Conservation (phyloP, 768 basidiomycete genomes). For the Dacryopinax spathularia region DNA sequence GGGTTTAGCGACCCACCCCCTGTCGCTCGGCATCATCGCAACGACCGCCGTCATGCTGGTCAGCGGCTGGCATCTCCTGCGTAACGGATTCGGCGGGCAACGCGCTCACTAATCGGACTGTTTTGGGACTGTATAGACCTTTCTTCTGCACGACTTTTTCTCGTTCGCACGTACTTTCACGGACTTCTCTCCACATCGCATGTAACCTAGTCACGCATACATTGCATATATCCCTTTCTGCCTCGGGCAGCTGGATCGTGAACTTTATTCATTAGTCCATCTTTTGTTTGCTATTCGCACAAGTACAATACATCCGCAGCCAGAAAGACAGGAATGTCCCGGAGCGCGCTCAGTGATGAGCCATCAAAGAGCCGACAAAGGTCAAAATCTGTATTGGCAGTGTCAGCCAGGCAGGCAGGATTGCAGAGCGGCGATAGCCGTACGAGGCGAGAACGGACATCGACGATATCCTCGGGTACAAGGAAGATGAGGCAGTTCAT, state of each 20-base stretch:
- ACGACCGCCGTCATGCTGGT: conserved; percentile 50
- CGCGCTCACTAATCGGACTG: not conserved
- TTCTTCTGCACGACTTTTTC: not conserved
- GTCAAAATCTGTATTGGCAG: conserved; percentile 57
- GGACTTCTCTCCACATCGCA: not conserved
- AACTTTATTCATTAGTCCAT: not conserved
- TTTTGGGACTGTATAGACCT: not conserved
- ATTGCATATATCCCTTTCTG: not conserved
- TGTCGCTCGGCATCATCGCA: conserved; percentile 26
- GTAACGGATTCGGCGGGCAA: conserved; percentile 14
- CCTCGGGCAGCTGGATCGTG: not conserved
- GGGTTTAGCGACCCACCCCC: conserved; percentile 13
- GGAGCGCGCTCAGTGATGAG: conserved; percentile 3
- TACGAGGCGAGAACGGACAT: conserved; percentile 79
- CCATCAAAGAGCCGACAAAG: conserved; percentile 87
- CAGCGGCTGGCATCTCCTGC: conserved; percentile 47
- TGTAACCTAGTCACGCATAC: conserved; percentile 3
- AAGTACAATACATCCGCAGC: not conserved
- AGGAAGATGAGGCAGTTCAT: conserved; percentile 92
- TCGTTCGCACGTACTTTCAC: conserved; percentile 2
- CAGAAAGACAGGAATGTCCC: not conserved
- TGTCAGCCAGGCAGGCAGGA: not conserved
- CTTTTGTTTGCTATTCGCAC: conserved; percentile 1
- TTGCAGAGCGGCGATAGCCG: conserved; percentile 18
- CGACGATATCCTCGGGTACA: conserved; percentile 94